Evolutionary conservation across 2,329 filamentous ascomycete genomes (phyloP).

Genomic region (Aphanoascus verrucosus): DNA sequence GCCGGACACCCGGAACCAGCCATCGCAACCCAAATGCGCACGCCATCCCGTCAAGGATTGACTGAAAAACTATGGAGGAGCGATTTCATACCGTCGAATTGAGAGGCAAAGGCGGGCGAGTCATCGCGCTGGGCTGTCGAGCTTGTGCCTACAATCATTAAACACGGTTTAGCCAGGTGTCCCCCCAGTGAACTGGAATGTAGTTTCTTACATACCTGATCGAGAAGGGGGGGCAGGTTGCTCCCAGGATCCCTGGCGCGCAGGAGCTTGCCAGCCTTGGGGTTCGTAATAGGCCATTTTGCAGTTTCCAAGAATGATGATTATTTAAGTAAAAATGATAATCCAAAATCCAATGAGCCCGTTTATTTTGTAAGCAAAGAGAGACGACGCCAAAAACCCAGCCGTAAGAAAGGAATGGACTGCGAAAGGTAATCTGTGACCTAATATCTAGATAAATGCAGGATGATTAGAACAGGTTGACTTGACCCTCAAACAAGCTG

Average conservation of each 20-base stretch:
- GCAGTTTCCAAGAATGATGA: constrained; percentile 10
- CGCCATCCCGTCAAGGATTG: neutral
- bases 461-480: neutral
- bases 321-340: neutral
- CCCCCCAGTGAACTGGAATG: neutral
- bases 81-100: constrained; percentile 69
- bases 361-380: neutral
- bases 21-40: neutral
- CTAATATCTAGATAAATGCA: neutral
- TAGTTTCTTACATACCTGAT: constrained; percentile 46
- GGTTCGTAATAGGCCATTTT: constrained; percentile 62
- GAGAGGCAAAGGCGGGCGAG: constrained; percentile 65
- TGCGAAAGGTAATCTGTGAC: constrained; percentile 1
- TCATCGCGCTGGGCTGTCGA: constrained; percentile 67
- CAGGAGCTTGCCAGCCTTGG: constrained; percentile 51
- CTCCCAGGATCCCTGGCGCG: constrained; percentile 60
- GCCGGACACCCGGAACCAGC: neutral
- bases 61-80: neutral
- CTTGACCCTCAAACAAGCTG: neutral
- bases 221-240: constrained; percentile 61
- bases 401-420: constrained; percentile 2
- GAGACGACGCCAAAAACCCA: constrained; percentile 6
- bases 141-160: constrained; percentile 51
- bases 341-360: constrained; percentile 1
- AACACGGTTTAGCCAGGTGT: neutral